A percentile compares a stretch with the other conserved stretches of the same genome.
Evolutionary conservation across 2,329 filamentous ascomycete species (phyloP).

Genomic region (Talaromyces sp.): DNA sequence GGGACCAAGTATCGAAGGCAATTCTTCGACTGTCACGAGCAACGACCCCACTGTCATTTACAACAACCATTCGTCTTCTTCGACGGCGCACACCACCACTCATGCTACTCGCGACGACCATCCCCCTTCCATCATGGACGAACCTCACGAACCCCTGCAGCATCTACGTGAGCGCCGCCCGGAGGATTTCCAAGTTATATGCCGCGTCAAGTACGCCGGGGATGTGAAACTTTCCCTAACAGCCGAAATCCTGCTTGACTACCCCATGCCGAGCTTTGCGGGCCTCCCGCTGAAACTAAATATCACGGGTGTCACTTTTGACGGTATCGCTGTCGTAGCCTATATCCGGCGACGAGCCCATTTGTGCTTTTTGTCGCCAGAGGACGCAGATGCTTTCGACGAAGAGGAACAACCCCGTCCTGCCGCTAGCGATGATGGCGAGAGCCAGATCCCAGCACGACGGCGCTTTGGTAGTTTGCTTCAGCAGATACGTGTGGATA

Average conservation of each 20-base stretch:
- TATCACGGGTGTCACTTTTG: constrained; percentile 91
- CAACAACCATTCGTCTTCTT: constrained; percentile 16
- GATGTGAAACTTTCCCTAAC: constrained; percentile 85
- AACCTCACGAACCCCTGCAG: constrained; percentile 36
- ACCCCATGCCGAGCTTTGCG: constrained; percentile 97
- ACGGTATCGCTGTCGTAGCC: constrained; percentile 87
- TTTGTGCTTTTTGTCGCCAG: constrained; percentile 89
- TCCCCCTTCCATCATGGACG: constrained; percentile 12
- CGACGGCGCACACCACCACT: constrained; percentile 12
- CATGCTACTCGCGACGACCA: constrained; percentile 14
- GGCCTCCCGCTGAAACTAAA: constrained; percentile 91
- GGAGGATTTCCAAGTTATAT: constrained; percentile 89
- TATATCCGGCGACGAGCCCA: constrained; percentile 85
- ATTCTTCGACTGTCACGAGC: constrained; percentile 16
- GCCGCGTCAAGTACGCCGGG: constrained; percentile 83
- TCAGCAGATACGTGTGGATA: constrained; percentile 92
- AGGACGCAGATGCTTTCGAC: constrained; percentile 71
- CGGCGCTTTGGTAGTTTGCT: constrained; percentile 56
- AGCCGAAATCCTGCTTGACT: constrained; percentile 92
- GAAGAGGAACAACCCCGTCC: constrained; percentile 14
- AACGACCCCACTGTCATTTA: constrained; percentile 19
- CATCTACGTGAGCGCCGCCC: constrained; percentile 67
- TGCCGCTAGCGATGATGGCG: background rate
- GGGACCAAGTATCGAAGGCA: constrained; percentile 16
- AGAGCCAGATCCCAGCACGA: constrained; percentile 18